A percentile compares a stretch with the other conserved stretches of the same genome.
Evolutionary conservation across 176 grass and related monocot genomes (phyloP).

Genomic region (Dendrocalamus sinicus): DNA sequence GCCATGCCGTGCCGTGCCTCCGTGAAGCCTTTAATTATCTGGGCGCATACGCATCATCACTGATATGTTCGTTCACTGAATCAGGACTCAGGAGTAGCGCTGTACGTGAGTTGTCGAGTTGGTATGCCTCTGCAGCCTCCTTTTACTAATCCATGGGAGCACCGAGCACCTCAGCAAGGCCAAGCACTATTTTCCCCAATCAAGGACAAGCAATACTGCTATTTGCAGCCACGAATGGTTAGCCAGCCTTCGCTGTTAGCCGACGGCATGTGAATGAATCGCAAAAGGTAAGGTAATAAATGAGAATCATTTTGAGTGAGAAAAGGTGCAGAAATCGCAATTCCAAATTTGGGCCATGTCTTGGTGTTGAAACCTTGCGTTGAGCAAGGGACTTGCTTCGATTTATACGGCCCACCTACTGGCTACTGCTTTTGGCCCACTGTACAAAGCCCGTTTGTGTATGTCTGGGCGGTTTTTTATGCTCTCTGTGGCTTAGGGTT

Average conservation of each 20-base stretch:
- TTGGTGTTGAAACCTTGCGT: neutral
- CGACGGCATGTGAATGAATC: neutral
- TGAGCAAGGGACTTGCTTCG: neutral
- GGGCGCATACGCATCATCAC: too few species aligned
- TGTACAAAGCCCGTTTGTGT: neutral
- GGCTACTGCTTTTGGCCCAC: neutral
- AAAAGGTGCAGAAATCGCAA: neutral
- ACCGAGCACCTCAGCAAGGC: neutral
- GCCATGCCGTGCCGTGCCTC: slow-evolving; percentile 22
- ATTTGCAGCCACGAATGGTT: too few species aligned
- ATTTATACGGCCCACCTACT: neutral
- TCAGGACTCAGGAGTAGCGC: neutral
- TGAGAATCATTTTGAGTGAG: neutral
- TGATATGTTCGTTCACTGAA: neutral
- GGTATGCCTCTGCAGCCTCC: neutral
- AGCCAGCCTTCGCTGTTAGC: neutral
- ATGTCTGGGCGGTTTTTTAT: neutral
- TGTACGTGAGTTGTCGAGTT: neutral
- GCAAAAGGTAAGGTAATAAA: neutral
- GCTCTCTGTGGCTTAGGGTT: neutral
- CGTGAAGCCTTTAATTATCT: slow-evolving; percentile 28
- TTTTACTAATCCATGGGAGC: neutral
- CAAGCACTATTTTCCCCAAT: too few species aligned
- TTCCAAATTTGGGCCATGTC: neutral
- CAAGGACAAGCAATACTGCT: too few species aligned